These are phyloP conservation scores for Oidium heveae DNA, from an alignment of 2,329 filamentous ascomycete species.

Conservation along the genomic window DNA sequence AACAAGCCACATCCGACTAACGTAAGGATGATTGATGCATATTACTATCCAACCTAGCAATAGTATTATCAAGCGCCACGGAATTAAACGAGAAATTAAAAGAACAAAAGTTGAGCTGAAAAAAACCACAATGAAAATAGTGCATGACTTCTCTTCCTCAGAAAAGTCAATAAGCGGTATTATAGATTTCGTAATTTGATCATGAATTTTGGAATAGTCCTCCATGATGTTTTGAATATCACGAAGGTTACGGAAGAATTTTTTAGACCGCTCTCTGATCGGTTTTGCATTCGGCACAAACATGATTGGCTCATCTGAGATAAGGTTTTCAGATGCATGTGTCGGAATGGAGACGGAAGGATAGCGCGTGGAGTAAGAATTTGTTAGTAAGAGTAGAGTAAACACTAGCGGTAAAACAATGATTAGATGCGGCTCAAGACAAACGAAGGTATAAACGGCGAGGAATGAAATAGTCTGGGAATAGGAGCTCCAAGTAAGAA, in stretches of 20 bases:
- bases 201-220: constrained; percentile 67
- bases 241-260: constrained; percentile 95
- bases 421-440: constrained; percentile 69
- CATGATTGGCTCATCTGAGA: constrained; percentile 61
- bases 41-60: constrained; percentile 46
- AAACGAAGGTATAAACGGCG: constrained; percentile 75
- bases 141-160: constrained; percentile 63
- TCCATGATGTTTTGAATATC: constrained; percentile 96
- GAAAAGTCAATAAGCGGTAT: constrained; percentile 83
- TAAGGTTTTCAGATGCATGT: constrained; percentile 20
- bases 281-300: constrained; percentile 70
- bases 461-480: constrained; percentile 81
- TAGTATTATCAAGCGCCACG: constrained; percentile 62
- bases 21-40: constrained; percentile 42
- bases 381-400: constrained; percentile 65
- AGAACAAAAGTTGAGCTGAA: constrained; percentile 42
- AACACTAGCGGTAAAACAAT: constrained; percentile 50
- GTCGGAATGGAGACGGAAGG: constrained; percentile 24
- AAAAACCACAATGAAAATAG: constrained; percentile 56
- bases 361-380: constrained; percentile 63
- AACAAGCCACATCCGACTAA: constrained; percentile 37
- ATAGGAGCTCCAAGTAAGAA: constrained; percentile 58
- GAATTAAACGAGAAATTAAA: constrained; percentile 55
- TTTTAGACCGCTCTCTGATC: constrained; percentile 73
- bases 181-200: constrained; percentile 46